Percentiles rank a stretch among this genome's conserved stretches.
These are phyloP conservation scores for Abelmoschus esculentus DNA, from an alignment of 345 rosid species.

Conservation along the genomic window DNA sequence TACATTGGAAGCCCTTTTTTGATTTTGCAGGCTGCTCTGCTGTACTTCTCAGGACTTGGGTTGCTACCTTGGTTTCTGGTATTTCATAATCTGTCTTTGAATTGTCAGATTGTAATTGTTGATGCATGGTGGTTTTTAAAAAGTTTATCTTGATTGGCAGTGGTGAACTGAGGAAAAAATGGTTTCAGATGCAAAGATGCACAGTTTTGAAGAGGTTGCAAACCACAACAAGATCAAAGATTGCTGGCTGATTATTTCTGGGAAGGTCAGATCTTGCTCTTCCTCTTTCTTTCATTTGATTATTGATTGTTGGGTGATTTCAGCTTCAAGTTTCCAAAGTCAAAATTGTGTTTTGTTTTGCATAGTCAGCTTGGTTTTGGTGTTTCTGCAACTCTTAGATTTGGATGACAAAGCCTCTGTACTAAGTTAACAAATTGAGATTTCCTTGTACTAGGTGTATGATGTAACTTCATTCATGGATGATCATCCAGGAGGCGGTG, in stretches of 20 bases:
- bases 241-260: conserved; percentile 84
- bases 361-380: too few species aligned
- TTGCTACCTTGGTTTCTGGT: background rate
- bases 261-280: conserved; percentile 52
- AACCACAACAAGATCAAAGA: conserved; percentile 73
- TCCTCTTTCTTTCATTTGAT: too few species aligned
- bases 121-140: too few species aligned
- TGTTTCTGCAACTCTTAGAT: background rate
- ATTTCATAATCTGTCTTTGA: too few species aligned
- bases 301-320: too few species aligned
- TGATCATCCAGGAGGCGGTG: conserved; percentile 99
- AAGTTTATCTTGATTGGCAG: too few species aligned
- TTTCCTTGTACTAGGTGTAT: conserved; percentile 39
- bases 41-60: background rate
- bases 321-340: too few species aligned
- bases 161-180: conserved; percentile 17
- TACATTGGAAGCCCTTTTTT: background rate
- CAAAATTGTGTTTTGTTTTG: too few species aligned
- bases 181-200: conserved; percentile 58
- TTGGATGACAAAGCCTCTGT: too few species aligned
- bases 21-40: background rate
- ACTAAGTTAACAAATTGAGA: too few species aligned
- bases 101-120: too few species aligned
- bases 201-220: conserved; percentile 63
- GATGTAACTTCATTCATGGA: conserved; percentile 95